These are phyloP conservation scores for Xylogone sp. DNA, from an alignment of 2,329 filamentous ascomycete species.

Conservation along the genomic window DNA sequence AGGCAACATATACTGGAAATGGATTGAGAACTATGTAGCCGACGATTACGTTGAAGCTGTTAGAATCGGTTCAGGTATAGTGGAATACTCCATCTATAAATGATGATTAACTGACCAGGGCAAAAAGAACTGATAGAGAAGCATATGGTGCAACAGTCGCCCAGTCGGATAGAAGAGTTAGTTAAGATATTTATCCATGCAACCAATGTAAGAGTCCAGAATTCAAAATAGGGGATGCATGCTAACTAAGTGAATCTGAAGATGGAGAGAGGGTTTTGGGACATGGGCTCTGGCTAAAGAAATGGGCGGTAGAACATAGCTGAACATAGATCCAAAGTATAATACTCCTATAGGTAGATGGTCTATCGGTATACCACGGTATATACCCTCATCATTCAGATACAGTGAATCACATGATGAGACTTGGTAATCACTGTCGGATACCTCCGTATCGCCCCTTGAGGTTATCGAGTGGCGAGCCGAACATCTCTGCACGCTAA, in stretches of 20 bases:
- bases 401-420: too few relatives aligned
- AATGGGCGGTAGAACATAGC: background rate
- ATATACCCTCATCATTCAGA: too few relatives aligned
- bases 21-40: constrained; percentile 86
- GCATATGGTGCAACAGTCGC: constrained; percentile 69
- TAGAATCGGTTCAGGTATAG: constrained; percentile 62
- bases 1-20: constrained; percentile 77
- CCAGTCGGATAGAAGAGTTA: constrained; percentile 73
- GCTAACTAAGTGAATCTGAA: constrained; percentile 30
- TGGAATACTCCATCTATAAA: background rate
- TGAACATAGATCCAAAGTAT: constrained; percentile 9
- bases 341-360: too few relatives aligned
- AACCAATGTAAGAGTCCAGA: constrained; percentile 60
- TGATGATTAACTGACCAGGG: background rate
- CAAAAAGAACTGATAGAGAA: constrained; percentile 67
- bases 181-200: constrained; percentile 81
- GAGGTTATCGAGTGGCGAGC: background rate
- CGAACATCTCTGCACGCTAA: constrained; percentile 8
- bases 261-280: constrained; percentile 75
- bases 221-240: background rate
- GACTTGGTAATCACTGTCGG: too few relatives aligned
- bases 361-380: too few relatives aligned
- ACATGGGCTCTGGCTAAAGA: constrained; percentile 51
- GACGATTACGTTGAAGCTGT: constrained; percentile 76
- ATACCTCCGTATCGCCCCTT: too few relatives aligned